Percentiles rank a stretch among this genome's conserved stretches.
phyloP scores from a whole-genome alignment of 176 grass and related monocot species.

The bread wheat (Triticum aestivum) region IWGSC_CS_RefSeq_v2.1 NC_057798.1:618985091-618985590 shows the following conservation, averaged over 20 bases:
- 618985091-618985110: conserved; percentile 13
- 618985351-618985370: conserved; percentile 43
- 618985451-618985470: conserved; percentile 54
- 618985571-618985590: conserved; percentile 69
- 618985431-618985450: conserved; percentile 97
- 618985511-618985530: conserved; percentile 69
- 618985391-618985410: conserved; percentile 76
- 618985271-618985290: conserved; percentile 87
- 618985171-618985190: conserved; percentile 15
- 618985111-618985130: conserved; percentile 20
- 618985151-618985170: conserved; percentile 19
- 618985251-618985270: conserved; percentile 92
- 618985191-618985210: conserved; percentile 23
- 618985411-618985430: conserved; percentile 87
- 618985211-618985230: conserved; percentile 85
- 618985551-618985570: conserved; percentile 87
- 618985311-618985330: conserved; percentile 73
- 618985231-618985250: conserved; percentile 86
- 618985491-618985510: conserved; percentile 43
- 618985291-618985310: conserved; percentile 85
- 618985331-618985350: conserved; percentile 63
- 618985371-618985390: conserved; percentile 80
- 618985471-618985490: conserved; percentile 85
- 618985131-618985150: conserved; percentile 40
- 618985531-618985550: conserved; percentile 72